phyloP scores from a whole-genome alignment of 305 asterid genomes.

The Fraxinus nigra region DNA sequence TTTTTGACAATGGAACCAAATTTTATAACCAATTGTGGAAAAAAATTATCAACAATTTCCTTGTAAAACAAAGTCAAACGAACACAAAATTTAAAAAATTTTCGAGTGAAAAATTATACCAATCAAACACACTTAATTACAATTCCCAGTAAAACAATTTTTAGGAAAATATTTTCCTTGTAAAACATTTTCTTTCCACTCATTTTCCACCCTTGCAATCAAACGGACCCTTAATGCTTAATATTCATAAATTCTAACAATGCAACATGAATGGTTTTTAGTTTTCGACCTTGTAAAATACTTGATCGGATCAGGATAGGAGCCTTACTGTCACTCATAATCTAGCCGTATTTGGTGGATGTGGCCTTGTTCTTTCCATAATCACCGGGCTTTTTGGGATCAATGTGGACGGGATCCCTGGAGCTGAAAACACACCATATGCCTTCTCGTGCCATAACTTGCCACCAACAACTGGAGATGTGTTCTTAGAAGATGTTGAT shows the following conservation, averaged over 20 bases:
- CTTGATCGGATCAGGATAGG: constrained; percentile 54
- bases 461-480: constrained; percentile 86
- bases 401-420: constrained; percentile 95
- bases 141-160: too few species aligned
- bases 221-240: neutral
- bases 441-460: constrained; percentile 67
- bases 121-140: too few species aligned
- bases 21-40: too few species aligned
- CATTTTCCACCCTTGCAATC: too few species aligned
- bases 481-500: constrained; percentile 48
- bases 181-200: too few species aligned
- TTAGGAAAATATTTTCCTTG: too few species aligned
- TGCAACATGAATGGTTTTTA: neutral
- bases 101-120: too few species aligned
- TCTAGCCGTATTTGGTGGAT: constrained; percentile 85
- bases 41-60: too few species aligned
- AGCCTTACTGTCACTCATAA: constrained; percentile 89
- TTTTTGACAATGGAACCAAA: too few species aligned
- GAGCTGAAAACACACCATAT: constrained; percentile 65
- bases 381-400: constrained; percentile 84
- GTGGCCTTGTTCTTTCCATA: constrained; percentile 83
- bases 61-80: too few species aligned
- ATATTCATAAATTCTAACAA: neutral
- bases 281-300: neutral
- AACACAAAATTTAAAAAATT: too few species aligned